A percentile compares a stretch with the other conserved stretches of the same genome.
Evolutionary conservation across 306 rosid species (phyloP).

Genomic region (Vigna hirtella): DNA sequence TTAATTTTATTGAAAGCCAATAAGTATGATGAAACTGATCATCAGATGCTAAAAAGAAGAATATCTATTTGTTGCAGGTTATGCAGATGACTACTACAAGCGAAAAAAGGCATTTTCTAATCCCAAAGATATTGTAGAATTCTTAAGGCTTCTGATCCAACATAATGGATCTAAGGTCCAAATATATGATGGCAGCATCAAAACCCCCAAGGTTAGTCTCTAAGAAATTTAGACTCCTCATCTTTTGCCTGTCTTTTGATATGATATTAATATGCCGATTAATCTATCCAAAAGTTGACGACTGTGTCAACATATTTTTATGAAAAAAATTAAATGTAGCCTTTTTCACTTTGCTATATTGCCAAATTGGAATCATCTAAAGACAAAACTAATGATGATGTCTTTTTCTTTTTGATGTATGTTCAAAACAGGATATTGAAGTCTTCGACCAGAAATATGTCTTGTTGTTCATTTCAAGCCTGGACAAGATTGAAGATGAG

Average conservation of each 20-base stretch:
- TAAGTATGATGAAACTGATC: constrained; percentile 16
- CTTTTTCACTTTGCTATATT: not conserved
- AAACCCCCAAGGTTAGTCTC: constrained; percentile 20
- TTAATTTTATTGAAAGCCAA: not conserved
- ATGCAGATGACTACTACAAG: constrained; percentile 30
- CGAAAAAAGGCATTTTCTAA: constrained; percentile 40
- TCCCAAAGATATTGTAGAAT: constrained; percentile 47
- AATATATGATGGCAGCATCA: constrained; percentile 41
- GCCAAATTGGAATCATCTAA: not conserved
- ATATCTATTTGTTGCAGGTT: constrained; percentile 29
- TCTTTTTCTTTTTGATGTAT: not conserved
- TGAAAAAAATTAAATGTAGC: not conserved
- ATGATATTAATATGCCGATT: not conserved
- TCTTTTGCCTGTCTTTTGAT: not conserved
- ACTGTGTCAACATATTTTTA: not conserved
- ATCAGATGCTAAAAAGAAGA: constrained; percentile 2
- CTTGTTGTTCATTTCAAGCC: constrained; percentile 46
- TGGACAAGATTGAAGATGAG: constrained; percentile 46
- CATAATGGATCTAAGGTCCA: constrained; percentile 19
- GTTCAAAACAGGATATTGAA: constrained; percentile 44
- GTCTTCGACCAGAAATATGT: constrained; percentile 39
- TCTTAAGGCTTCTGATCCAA: constrained; percentile 46
- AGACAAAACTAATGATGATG: constrained; percentile 1
- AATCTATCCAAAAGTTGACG: not conserved
- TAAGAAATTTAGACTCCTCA: not conserved